Base-by-base conservation (phyloP, 257 asterid genomes). In the Handroanthus guayacan region DNA sequence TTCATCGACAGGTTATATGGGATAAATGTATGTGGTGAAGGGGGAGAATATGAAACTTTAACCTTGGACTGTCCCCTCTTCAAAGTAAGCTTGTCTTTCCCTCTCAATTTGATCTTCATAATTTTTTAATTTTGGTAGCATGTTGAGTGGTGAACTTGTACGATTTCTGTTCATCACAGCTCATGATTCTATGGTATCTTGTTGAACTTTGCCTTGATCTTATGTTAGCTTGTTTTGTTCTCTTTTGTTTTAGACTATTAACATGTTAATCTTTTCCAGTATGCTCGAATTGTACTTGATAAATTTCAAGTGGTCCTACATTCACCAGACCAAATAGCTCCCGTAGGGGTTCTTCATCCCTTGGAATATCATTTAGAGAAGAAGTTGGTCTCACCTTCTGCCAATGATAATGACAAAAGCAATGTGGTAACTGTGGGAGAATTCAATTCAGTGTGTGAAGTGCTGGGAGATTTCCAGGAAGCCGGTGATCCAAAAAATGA, bases 1-100 rank as follows among this genome's bases (percentile, higher is more conserved):
- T 76, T 44, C 57, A 67, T 78, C 85, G 81, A 78, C 90, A 95
- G 99, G 92, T 83, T 91, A 71, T 95, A 92, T 80, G 98, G 98
- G 78, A 85, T 92, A 76, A 95, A 95, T 79, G 91, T 91, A 60
- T 95, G 99, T 76, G 99, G 99, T 83, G 99, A 95, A 89, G 99
- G 98, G 72, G 99, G 98, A 81, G 98, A 95, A 82, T 92, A 95
- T 73, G 99, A 95, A 84, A 92, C 98, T 62, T 86, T 95, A 85
- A 95, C 99, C 63, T 93, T 95, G 78, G 98, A 95, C 84, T 95
- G 99, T 55, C 98, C 99, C 69, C 94, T 92, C 79, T 95, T 92
- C 84, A 84, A 88, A 78, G 99, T 91, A 82, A 83, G 96, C 81
- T 39, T 52, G 9, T 48, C 41, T 78, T 71, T 80, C 62, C 18